Conservation (phyloP, 2,329 filamentous ascomycete genomes). For the Fragosphaeria purpurea region DNA sequence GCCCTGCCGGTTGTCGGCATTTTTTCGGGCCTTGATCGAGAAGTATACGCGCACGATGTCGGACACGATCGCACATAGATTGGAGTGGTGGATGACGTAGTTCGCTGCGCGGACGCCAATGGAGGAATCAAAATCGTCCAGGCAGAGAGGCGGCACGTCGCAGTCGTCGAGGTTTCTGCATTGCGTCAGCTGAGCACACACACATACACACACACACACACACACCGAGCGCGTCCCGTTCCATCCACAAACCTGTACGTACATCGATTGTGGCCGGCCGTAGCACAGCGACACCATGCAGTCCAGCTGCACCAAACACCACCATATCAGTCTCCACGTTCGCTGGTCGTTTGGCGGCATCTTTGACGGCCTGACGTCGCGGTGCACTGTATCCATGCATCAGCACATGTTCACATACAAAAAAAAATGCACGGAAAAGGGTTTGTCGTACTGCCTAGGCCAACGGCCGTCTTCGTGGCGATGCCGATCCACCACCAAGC, state of each 20-base stretch:
- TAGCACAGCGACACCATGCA: background rate
- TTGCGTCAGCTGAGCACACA: background rate
- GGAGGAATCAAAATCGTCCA: background rate
- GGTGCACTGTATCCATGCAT: background rate
- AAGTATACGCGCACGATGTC: background rate
- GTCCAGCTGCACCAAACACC: slow-evolving; percentile 2
- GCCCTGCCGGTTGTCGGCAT: background rate
- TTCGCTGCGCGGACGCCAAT: background rate
- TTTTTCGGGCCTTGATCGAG: background rate
- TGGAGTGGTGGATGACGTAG: background rate
- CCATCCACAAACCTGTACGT: background rate
- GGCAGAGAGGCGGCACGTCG: background rate
- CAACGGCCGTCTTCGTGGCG: background rate
- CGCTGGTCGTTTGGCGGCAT: background rate
- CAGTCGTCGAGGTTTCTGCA: background rate
- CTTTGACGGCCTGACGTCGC: background rate
- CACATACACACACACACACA: background rate
- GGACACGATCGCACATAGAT: background rate
- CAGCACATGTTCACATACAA: no score
- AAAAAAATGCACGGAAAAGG: no score
- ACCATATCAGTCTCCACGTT: background rate
- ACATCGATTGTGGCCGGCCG: slow-evolving; percentile 1
- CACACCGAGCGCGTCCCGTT: no score
- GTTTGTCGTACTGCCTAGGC: background rate
- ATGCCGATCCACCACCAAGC: slow-evolving; percentile 2